A percentile compares a stretch with the other conserved stretches of the same genome.
phyloP scores from a whole-genome alignment of 768 basidiomycete species.

The Lactarius sanguifluus region DNA sequence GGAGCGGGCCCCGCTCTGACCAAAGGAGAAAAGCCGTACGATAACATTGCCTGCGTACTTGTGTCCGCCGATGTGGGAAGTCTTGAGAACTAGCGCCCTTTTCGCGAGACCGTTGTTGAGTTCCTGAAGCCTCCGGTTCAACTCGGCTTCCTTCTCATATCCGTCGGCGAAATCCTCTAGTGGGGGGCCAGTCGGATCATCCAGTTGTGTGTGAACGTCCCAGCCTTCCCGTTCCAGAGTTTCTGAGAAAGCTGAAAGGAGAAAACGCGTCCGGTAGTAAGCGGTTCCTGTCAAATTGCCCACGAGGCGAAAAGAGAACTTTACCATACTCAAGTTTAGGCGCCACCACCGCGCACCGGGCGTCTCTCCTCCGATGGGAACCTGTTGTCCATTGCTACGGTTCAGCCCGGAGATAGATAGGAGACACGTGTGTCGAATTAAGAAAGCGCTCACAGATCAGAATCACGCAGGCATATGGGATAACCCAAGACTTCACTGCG shows the following conservation, averaged over 20 bases:
- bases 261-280: constrained; percentile 26
- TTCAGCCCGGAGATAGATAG: background rate
- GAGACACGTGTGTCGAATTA: background rate
- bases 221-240: constrained; percentile 67
- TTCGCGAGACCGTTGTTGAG: constrained; percentile 56
- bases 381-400: constrained; percentile 45
- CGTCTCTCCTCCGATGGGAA: constrained; percentile 91
- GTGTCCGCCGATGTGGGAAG: constrained; percentile 93
- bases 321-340: constrained; percentile 76
- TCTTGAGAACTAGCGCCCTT: constrained; percentile 78
- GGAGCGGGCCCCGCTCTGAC: background rate
- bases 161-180: constrained; percentile 59
- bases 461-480: constrained; percentile 90
- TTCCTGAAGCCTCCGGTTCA: constrained; percentile 47
- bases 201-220: constrained; percentile 73
- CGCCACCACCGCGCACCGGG: constrained; percentile 85
- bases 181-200: constrained; percentile 53
- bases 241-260: constrained; percentile 54
- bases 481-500: constrained; percentile 64
- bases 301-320: constrained; percentile 30
- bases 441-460: constrained; percentile 69
- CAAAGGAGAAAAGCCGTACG: constrained; percentile 47
- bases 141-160: constrained; percentile 55
- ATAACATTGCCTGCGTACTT: constrained; percentile 90
- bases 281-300: constrained; percentile 13